A percentile compares a stretch with the other conserved stretches of the same genome.
Evolutionary conservation across 106 monocot species (phyloP).

Genomic region (Allium fistulosum): DNA sequence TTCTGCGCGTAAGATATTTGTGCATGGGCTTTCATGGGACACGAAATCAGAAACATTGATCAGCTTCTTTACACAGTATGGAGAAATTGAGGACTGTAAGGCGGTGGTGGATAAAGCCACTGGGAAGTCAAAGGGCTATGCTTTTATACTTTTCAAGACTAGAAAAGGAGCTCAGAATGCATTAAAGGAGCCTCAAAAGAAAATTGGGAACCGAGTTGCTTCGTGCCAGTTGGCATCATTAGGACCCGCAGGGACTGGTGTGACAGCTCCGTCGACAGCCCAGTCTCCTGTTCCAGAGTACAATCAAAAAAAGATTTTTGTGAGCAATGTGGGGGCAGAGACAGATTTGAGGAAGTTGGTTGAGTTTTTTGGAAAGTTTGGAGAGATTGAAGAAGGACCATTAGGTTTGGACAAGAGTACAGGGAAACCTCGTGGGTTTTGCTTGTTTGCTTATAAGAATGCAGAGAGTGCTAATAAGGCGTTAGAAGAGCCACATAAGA

Average conservation of each 20-base stretch:
- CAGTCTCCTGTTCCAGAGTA: conserved; percentile 43
- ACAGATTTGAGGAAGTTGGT: conserved; percentile 52
- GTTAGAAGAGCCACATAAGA: conserved; percentile 85
- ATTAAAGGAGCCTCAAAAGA: conserved; percentile 71
- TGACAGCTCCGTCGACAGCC: conserved; percentile 2
- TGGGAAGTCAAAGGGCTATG: conserved; percentile 92
- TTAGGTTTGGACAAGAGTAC: conserved; percentile 70
- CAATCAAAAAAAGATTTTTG: conserved; percentile 79
- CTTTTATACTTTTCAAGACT: conserved; percentile 72
- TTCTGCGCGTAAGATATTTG: conserved; percentile 74
- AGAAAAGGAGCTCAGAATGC: conserved; percentile 45
- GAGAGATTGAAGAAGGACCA: conserved; percentile 95
- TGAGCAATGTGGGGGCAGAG: conserved; percentile 70
- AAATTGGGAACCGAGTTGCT: conserved; percentile 59
- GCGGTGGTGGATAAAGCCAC: conserved; percentile 59
- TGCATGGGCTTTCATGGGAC: conserved; percentile 87
- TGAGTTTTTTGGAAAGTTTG: conserved; percentile 70
- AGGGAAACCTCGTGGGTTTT: conserved; percentile 71
- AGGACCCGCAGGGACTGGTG: conserved; percentile 20
- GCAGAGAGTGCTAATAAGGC: conserved; percentile 67
- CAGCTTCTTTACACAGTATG: conserved; percentile 34
- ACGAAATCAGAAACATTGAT: conserved; percentile 45
- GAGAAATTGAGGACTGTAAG: conserved; percentile 81
- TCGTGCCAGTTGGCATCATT: conserved; percentile 80
- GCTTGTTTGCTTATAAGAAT: conserved; percentile 65